Percentiles rank a stretch among this genome's conserved stretches.
phyloP scores from a whole-genome alignment of 768 basidiomycete species.

The Xerocomellus amylosporus region DNA sequence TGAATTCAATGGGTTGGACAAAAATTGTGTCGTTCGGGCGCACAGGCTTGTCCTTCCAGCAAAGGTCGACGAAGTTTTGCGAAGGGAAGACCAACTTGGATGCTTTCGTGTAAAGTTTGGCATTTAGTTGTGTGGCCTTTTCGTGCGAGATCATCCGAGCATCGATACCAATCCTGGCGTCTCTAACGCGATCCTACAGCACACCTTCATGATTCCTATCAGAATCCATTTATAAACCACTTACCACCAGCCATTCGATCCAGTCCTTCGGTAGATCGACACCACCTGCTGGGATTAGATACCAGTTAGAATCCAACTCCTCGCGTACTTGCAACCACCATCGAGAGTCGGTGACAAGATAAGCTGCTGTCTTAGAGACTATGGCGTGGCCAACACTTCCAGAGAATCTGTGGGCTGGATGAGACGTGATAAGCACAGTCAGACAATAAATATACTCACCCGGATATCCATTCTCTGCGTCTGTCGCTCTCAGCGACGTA shows the following conservation, averaged over 20 bases:
- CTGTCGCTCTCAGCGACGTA: constrained; percentile 76
- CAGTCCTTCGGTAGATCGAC: constrained; percentile 61
- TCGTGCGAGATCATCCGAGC: constrained; percentile 79
- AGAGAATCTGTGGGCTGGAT: constrained; percentile 46
- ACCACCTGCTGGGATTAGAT: constrained; percentile 55
- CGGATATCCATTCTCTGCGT: constrained; percentile 73
- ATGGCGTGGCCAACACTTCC: constrained; percentile 72
- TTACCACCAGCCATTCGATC: constrained; percentile 74
- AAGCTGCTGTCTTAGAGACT: constrained; percentile 62
- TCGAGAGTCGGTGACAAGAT: constrained; percentile 75
- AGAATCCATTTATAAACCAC: constrained; percentile 18
- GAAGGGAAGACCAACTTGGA: constrained; percentile 80
- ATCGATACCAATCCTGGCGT: constrained; percentile 72
- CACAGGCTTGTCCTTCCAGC: constrained; percentile 75
- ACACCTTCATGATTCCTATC: constrained; percentile 3
- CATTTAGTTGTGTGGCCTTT: constrained; percentile 58
- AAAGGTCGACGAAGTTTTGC: constrained; percentile 78
- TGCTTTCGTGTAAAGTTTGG: constrained; percentile 48
- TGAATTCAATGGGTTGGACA: constrained; percentile 70
- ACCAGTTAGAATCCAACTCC: constrained; percentile 75
- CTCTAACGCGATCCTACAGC: constrained; percentile 37
- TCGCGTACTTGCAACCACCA: constrained; percentile 79
- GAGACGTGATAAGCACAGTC: constrained; percentile 18
- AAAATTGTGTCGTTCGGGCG: constrained; percentile 65
- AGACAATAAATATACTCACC: constrained; percentile 46